Conservation (phyloP, 1,284 basidiomycete species). For the Rhodotorula sp. region DNA sequence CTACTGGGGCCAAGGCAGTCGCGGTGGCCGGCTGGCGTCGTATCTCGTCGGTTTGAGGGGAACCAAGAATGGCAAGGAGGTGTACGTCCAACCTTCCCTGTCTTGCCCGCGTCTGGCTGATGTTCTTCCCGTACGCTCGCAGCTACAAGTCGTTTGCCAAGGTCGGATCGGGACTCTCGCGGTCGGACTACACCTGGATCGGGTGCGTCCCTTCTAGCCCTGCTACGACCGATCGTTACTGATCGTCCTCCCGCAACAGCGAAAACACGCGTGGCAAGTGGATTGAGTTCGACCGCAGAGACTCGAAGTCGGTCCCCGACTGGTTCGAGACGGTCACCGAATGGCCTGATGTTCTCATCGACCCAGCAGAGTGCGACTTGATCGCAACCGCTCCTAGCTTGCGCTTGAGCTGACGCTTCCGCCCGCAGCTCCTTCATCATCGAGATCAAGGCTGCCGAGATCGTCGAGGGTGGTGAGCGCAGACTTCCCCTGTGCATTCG, state of each 20-base stretch:
- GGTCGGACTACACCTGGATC: constrained; percentile 75
- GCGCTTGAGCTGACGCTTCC: not conserved
- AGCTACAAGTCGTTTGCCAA: constrained; percentile 78
- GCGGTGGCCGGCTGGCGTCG: constrained; percentile 52
- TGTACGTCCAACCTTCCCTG: constrained; percentile 40
- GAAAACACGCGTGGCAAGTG: constrained; percentile 49
- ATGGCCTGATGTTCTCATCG: constrained; percentile 51
- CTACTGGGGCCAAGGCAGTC: constrained; percentile 52
- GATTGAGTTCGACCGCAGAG: constrained; percentile 48
- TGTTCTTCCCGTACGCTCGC: not conserved
- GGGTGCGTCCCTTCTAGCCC: constrained; percentile 43
- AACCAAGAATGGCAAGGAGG: constrained; percentile 54
- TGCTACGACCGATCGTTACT: not conserved
- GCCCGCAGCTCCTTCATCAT: constrained; percentile 71
- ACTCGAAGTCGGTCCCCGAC: constrained; percentile 31
- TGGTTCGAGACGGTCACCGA: constrained; percentile 46
- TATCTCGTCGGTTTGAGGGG: constrained; percentile 51
- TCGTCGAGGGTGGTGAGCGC: constrained; percentile 64
- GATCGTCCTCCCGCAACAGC: constrained; percentile 29
- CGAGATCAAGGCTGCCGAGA: constrained; percentile 85
- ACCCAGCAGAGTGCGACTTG: constrained; percentile 48
- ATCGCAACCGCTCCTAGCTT: no score
- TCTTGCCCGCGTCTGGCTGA: not conserved
- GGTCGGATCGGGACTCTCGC: constrained; percentile 80
- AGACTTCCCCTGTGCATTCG: fast-evolving